These are phyloP conservation scores for Clausena lansium DNA, from an alignment of 345 rosid genomes.

Conservation along the genomic window DNA sequence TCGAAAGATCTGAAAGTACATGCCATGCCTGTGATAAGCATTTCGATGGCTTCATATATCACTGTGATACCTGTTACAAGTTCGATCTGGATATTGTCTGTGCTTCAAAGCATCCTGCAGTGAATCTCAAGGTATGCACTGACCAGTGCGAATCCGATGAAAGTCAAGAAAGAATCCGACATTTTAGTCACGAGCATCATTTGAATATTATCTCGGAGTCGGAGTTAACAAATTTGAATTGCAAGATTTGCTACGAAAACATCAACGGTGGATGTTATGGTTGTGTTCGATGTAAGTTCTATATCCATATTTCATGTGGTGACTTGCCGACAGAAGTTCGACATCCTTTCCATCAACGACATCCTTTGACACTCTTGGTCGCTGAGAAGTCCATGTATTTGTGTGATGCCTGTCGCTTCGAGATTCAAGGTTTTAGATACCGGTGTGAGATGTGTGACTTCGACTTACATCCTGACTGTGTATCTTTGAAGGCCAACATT, in stretches of 20 bases:
- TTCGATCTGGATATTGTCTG: neutral
- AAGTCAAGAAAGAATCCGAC: neutral
- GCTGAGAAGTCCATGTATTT: no score
- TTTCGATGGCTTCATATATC: neutral
- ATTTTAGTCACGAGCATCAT: neutral
- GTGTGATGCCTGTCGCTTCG: neutral
- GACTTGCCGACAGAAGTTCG: neutral
- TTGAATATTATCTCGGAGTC: neutral
- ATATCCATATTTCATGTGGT: neutral
- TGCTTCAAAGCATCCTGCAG: neutral
- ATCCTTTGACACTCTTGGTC: neutral
- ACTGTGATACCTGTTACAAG: neutral
- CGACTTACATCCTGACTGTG: neutral
- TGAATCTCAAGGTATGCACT: neutral
- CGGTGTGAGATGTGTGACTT: no score
- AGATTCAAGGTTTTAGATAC: neutral
- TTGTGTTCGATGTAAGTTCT: neutral
- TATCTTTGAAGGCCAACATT: neutral
- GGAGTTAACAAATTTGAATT: neutral
- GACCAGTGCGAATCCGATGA: neutral
- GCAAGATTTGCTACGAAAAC: neutral
- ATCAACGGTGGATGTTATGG: neutral
- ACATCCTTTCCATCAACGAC: neutral
- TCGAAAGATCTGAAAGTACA: no score
- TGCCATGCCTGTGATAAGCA: neutral